Percentiles rank a stretch among this genome's conserved stretches.
phyloP scores from a whole-genome alignment of 331 rosid genomes.

The Telfairia occidentalis region DNA sequence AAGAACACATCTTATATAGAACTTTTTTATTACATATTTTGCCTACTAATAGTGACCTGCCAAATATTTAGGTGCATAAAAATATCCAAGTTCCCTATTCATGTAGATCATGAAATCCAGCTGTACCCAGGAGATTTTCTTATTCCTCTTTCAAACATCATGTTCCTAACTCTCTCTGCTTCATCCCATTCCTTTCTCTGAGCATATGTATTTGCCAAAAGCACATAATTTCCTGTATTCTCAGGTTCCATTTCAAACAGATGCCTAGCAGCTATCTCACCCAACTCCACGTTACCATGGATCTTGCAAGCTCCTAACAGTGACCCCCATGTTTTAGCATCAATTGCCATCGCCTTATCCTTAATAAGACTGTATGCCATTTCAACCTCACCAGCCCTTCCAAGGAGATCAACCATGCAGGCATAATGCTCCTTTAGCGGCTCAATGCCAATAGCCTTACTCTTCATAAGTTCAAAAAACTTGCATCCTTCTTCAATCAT shows the following conservation, averaged over 20 bases:
- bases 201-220: slow-evolving; percentile 56
- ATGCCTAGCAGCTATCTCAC: slow-evolving; percentile 46
- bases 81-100: neutral
- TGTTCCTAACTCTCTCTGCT: slow-evolving; percentile 40
- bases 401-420: slow-evolving; percentile 67
- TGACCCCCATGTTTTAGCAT: slow-evolving; percentile 56
- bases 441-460: slow-evolving; percentile 29
- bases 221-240: slow-evolving; percentile 45
- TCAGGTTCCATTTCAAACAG: slow-evolving; percentile 47
- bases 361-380: slow-evolving; percentile 37
- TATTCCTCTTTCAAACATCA: slow-evolving; percentile 35
- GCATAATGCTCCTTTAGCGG: slow-evolving; percentile 54
- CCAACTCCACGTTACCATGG: slow-evolving; percentile 49
- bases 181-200: slow-evolving; percentile 41
- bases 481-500: slow-evolving; percentile 44
- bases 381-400: slow-evolving; percentile 49
- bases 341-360: slow-evolving; percentile 21
- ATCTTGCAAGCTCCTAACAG: slow-evolving; percentile 60
- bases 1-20: neutral
- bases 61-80: neutral
- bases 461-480: slow-evolving; percentile 48
- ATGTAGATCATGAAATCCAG: slow-evolving; percentile 20
- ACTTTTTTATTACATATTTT: neutral
- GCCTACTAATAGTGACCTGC: neutral
- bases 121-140: slow-evolving; percentile 51